Percentiles rank a stretch among this genome's conserved stretches.
phyloP scores from a whole-genome alignment of 2,329 filamentous ascomycete genomes.

The Exophiala bonariae region DNA sequence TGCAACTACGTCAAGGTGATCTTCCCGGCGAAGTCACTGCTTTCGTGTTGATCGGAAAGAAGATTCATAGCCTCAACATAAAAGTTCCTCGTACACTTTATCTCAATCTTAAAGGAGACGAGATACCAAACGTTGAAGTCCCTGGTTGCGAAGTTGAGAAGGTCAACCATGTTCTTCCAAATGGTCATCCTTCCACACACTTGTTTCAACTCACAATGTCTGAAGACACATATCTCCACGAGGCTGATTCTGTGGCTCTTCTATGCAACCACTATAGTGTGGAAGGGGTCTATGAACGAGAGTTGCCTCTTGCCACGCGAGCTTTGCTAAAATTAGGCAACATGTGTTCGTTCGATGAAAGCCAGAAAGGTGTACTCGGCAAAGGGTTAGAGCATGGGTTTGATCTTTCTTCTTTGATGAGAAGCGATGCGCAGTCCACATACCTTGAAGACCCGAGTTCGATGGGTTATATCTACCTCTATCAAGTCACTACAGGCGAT shows the following conservation, averaged over 20 bases:
- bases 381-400: slow-evolving; percentile 93
- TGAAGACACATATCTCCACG: slow-evolving; percentile 82
- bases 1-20: slow-evolving; percentile 82
- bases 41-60: slow-evolving; percentile 89
- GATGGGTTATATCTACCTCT: slow-evolving; percentile 85
- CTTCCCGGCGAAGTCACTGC: slow-evolving; percentile 83
- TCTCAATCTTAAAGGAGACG: slow-evolving; percentile 83
- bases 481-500: slow-evolving; percentile 87
- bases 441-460: slow-evolving; percentile 73
- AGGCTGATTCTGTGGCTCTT: slow-evolving; percentile 76
- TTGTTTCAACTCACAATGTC: slow-evolving; percentile 91
- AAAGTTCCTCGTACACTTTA: slow-evolving; percentile 88
- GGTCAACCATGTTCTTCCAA: slow-evolving; percentile 88
- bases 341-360: slow-evolving; percentile 88
- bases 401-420: slow-evolving; percentile 74
- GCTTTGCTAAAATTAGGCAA: slow-evolving; percentile 89
- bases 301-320: slow-evolving; percentile 81
- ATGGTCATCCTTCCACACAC: slow-evolving; percentile 90
- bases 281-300: slow-evolving; percentile 95
- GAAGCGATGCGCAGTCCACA: slow-evolving; percentile 64
- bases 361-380: slow-evolving; percentile 84
- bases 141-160: slow-evolving; percentile 87
- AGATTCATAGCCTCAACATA: slow-evolving; percentile 83
- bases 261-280: slow-evolving; percentile 92
- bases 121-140: slow-evolving; percentile 85